phyloP scores from a whole-genome alignment of 345 rosid species.

The Citrus inodora region DNA sequence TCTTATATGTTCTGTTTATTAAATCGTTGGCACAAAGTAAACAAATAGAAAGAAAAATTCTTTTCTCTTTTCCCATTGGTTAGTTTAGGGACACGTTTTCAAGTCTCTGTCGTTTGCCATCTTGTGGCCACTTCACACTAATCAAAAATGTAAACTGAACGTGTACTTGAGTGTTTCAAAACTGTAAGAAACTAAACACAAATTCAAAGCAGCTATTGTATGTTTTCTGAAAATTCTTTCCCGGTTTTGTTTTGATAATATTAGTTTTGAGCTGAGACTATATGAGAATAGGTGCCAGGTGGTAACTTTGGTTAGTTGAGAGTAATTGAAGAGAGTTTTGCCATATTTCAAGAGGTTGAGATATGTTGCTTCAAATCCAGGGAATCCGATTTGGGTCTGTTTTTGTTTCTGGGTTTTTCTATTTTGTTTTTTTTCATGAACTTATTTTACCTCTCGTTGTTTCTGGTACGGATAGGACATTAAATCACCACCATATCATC shows the following conservation, averaged over 20 bases:
- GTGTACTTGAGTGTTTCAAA: background rate
- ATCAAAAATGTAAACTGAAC: background rate
- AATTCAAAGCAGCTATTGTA: background rate
- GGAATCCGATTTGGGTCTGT: slow-evolving; percentile 25
- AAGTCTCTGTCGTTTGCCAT: background rate
- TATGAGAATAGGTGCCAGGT: background rate
- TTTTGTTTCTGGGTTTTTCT: slow-evolving; percentile 24
- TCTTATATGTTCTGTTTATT: background rate
- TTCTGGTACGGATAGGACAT: background rate
- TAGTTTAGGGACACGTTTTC: background rate
- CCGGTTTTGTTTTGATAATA: background rate
- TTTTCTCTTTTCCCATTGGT: background rate
- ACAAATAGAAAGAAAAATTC: background rate
- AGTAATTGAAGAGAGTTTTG: slow-evolving; percentile 22
- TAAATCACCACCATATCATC: background rate
- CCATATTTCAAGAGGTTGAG: slow-evolving; percentile 35
- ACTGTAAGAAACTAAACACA: background rate
- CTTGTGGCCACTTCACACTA: background rate
- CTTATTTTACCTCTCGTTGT: background rate
- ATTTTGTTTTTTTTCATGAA: slow-evolving; percentile 18
- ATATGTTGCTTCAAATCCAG: slow-evolving; percentile 46
- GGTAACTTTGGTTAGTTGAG: slow-evolving; percentile 32
- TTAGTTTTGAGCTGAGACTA: background rate
- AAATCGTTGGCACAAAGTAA: background rate
- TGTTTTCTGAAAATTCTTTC: background rate